Conservation (phyloP, 148 eudicot species). For the Chenopodium suecicum region DNA sequence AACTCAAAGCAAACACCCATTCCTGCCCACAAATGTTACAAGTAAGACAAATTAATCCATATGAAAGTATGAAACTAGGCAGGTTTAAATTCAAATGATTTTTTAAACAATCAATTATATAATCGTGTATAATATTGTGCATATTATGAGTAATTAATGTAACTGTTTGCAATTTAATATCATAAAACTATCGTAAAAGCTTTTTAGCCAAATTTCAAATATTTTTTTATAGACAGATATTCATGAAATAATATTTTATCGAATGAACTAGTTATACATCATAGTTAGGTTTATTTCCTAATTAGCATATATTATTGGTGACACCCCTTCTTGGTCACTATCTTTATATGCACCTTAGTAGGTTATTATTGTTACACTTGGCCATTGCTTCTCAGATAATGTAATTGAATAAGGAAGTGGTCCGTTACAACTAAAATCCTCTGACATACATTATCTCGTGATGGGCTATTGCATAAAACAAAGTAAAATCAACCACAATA, state of each 20-base stretch:
- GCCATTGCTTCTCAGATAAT: background rate
- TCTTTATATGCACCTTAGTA: too few relatives aligned
- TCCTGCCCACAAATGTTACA: constrained; percentile 42
- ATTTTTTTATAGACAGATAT: too few relatives aligned
- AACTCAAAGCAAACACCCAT: constrained; percentile 86
- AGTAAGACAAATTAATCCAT: too few relatives aligned
- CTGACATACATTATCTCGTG: background rate
- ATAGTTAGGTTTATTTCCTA: too few relatives aligned
- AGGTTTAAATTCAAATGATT: too few relatives aligned
- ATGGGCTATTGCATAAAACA: background rate
- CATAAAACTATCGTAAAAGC: background rate
- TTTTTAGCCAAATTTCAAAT: background rate
- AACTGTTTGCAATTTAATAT: too few relatives aligned
- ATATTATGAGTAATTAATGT: too few relatives aligned
- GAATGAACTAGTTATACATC: background rate
- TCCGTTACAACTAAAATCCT: background rate
- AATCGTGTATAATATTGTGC: background rate
- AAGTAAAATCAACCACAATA: background rate
- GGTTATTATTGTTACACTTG: background rate
- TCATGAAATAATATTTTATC: background rate
- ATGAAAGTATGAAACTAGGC: too few relatives aligned
- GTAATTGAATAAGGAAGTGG: background rate
- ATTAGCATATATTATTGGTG: too few relatives aligned
- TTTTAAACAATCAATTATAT: background rate
- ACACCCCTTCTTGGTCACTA: too few relatives aligned